Evolutionary conservation across 2,329 filamentous ascomycete species (phyloP).

Genomic region (Exserohilum turcica): DNA sequence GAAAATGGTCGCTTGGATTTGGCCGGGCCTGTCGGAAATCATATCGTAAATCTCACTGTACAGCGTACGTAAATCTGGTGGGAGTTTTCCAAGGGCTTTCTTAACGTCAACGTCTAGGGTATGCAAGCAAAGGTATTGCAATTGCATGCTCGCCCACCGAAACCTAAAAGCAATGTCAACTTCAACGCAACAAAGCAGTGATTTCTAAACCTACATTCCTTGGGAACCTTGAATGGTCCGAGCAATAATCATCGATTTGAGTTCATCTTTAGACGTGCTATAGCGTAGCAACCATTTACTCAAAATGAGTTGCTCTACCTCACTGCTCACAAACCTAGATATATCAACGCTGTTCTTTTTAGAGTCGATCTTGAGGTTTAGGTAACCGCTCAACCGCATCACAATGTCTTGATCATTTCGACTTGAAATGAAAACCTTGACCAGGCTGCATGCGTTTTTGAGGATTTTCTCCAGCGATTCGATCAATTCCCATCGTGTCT

Average conservation of each 20-base stretch:
- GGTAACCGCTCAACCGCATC: constrained; percentile 20
- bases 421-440: constrained; percentile 47
- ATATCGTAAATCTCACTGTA: background rate
- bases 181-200: background rate
- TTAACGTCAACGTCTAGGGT: constrained; percentile 26
- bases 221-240: background rate
- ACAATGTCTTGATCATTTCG: constrained; percentile 34
- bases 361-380: constrained; percentile 24
- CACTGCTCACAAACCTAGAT: background rate
- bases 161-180: constrained; percentile 29
- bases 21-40: background rate
- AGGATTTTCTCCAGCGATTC: constrained; percentile 34
- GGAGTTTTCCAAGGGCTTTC: background rate
- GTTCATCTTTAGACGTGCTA: background rate
- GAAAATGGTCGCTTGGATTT: background rate
- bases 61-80: background rate
- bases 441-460: constrained; percentile 26
- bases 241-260: background rate
- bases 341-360: background rate
- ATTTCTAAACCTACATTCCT: background rate
- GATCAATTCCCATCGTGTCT: constrained; percentile 25
- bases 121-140: constrained; percentile 33
- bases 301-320: background rate
- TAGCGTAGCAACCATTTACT: background rate
- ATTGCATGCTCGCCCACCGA: constrained; percentile 39